A percentile compares a stretch with the other conserved stretches of the same genome.
Evolutionary conservation across 306 rosid genomes (phyloP).

Genomic region (Myrica gale): DNA sequence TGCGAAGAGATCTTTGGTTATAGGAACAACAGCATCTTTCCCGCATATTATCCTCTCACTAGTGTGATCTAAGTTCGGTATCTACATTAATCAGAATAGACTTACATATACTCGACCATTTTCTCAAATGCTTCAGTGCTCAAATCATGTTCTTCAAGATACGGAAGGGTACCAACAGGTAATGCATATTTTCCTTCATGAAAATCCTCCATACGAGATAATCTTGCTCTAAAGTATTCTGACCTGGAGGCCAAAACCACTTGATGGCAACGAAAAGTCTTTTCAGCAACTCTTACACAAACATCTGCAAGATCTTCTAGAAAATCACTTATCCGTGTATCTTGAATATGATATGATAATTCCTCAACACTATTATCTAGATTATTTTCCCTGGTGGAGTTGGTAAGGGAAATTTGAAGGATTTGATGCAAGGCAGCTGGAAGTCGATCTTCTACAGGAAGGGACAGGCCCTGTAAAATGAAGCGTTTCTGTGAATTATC

Average conservation of each 20-base stretch:
- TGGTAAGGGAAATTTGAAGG: slow-evolving; percentile 56
- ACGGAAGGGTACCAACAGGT: slow-evolving; percentile 55
- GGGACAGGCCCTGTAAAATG: slow-evolving; percentile 78
- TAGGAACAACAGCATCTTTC: background rate
- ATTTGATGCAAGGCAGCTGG: slow-evolving; percentile 61
- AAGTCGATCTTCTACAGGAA: slow-evolving; percentile 84
- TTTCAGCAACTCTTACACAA: slow-evolving; percentile 61
- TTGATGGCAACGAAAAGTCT: slow-evolving; percentile 73
- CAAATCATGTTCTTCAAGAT: slow-evolving; percentile 79
- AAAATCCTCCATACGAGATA: slow-evolving; percentile 77
- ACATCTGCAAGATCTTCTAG: slow-evolving; percentile 82
- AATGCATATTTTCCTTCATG: slow-evolving; percentile 58
- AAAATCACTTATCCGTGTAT: slow-evolving; percentile 44
- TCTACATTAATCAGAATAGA: slow-evolving; percentile 25
- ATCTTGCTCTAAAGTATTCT: slow-evolving; percentile 87
- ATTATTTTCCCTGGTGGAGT: slow-evolving; percentile 41
- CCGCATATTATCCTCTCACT: slow-evolving; percentile 22
- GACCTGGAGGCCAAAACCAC: slow-evolving; percentile 91
- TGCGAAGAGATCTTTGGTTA: background rate
- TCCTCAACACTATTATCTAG: slow-evolving; percentile 38
- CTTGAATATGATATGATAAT: slow-evolving; percentile 32
- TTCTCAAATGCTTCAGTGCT: slow-evolving; percentile 79
- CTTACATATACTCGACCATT: slow-evolving; percentile 90
- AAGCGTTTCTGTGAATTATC: slow-evolving; percentile 80
- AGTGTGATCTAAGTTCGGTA: slow-evolving; percentile 12